A percentile compares a stretch with the other conserved stretches of the same genome.
Conservation (phyloP, 306 rosid genomes). For the barrel medic (Medicago truncatula) region DNA sequence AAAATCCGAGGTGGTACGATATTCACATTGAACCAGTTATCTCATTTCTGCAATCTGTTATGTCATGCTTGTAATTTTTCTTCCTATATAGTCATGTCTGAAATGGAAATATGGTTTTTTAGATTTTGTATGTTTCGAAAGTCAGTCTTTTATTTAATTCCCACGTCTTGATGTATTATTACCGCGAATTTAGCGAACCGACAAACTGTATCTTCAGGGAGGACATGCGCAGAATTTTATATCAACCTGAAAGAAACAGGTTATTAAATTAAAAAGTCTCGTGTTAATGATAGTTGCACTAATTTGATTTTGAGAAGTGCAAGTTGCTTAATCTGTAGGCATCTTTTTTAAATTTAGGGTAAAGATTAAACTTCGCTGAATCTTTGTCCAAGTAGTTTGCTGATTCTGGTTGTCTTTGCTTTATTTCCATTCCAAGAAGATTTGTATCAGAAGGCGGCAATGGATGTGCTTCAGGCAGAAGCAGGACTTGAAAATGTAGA, state of each 20-base stretch:
- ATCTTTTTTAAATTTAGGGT: no score
- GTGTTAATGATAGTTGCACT: no score
- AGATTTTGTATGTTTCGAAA: background rate
- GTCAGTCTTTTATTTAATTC: background rate
- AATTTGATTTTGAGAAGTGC: no score
- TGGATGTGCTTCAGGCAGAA: slow-evolving; percentile 33
- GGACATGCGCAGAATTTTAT: background rate
- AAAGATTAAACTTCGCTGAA: no score
- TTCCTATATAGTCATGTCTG: slow-evolving; percentile 1
- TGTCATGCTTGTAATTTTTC: background rate
- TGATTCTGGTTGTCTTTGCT: no score
- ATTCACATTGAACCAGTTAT: slow-evolving; percentile 17
- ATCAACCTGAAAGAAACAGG: background rate
- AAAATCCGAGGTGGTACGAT: slow-evolving; percentile 36
- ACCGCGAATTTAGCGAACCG: background rate
- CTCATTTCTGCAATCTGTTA: slow-evolving; percentile 10
- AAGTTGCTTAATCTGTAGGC: background rate
- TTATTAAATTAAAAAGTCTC: no score
- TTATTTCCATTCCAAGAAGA: no score
- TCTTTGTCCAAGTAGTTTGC: no score
- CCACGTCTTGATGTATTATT: background rate
- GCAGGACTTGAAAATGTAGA: background rate
- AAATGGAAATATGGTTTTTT: slow-evolving; percentile 18
- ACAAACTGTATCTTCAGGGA: background rate
- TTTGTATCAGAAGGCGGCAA: slow-evolving; percentile 1